phyloP scores from a whole-genome alignment of 345 rosid species.

The Alliaria petiolata region DNA sequence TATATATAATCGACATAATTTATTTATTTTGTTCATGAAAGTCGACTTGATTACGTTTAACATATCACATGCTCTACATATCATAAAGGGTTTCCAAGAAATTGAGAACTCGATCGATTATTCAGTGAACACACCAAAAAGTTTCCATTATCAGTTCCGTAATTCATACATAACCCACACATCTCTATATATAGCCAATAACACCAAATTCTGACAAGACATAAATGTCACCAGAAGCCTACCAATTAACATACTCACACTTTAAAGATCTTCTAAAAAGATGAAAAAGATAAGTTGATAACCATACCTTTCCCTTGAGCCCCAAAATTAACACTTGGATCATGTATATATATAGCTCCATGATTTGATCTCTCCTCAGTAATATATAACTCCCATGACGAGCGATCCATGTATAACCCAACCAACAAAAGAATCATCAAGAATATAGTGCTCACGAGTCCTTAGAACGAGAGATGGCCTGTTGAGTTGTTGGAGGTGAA shows the following conservation, averaged over 20 bases:
- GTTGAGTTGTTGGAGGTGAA: conserved; percentile 28
- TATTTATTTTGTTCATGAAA: neutral
- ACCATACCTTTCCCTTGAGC: conserved; percentile 23
- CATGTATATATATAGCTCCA: no score
- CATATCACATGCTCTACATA: neutral
- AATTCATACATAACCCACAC: conserved; percentile 23
- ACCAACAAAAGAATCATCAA: conserved; percentile 36
- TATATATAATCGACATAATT: neutral
- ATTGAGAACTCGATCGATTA: neutral
- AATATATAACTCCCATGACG: conserved; percentile 9
- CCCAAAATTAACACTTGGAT: conserved; percentile 29
- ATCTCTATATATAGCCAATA: conserved; percentile 26
- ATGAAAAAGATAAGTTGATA: neutral
- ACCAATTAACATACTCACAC: conserved; percentile 23
- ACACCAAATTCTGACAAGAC: conserved; percentile 11
- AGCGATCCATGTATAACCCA: conserved; percentile 23
- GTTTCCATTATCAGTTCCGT: neutral
- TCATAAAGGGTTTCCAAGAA: neutral
- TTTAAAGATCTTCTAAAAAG: neutral
- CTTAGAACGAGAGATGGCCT: conserved; percentile 32
- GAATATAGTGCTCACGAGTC: neutral
- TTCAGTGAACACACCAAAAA: conserved; percentile 15
- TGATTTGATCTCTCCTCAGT: conserved; percentile 6
- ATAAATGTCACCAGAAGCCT: conserved; percentile 2
- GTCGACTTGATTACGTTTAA: neutral